These are phyloP conservation scores for Fonsecaea erecta DNA, from an alignment of 2,329 filamentous ascomycete species.

Conservation along the genomic window DNA sequence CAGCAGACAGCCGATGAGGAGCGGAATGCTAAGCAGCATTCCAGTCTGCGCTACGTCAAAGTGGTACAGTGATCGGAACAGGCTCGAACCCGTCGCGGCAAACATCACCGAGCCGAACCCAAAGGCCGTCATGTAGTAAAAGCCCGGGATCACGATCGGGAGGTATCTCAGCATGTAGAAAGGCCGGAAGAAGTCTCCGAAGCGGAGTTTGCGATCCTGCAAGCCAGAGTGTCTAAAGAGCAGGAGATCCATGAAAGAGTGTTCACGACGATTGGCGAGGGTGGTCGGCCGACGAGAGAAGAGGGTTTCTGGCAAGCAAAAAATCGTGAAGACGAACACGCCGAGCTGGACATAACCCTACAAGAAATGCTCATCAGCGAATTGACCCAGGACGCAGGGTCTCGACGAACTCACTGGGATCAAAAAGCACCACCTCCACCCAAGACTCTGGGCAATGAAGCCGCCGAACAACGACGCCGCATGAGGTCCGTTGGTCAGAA, in stretches of 20 bases:
- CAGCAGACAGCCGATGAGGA: constrained; percentile 37
- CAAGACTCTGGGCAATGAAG: constrained; percentile 35
- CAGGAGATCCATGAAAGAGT: constrained; percentile 21
- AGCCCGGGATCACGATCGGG: constrained; percentile 36
- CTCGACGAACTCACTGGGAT: constrained; percentile 24
- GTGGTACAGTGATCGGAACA: constrained; percentile 37
- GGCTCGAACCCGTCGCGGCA: constrained; percentile 37
- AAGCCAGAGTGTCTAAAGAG: constrained; percentile 19
- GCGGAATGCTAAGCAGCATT: constrained; percentile 37
- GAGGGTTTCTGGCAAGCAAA: constrained; percentile 31
- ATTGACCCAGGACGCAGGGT: background rate
- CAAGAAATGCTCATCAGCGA: background rate
- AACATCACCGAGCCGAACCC: constrained; percentile 39
- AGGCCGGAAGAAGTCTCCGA: constrained; percentile 37
- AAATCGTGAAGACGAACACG: constrained; percentile 29
- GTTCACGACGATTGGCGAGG: constrained; percentile 7
- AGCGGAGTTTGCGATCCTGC: constrained; percentile 23
- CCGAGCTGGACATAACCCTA: constrained; percentile 31
- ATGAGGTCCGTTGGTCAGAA: constrained; percentile 39
- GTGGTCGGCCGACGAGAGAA: constrained; percentile 24
- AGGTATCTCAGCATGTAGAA: constrained; percentile 40
- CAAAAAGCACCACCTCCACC: constrained; percentile 35
- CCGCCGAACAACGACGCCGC: constrained; percentile 36
- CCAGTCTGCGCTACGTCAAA: constrained; percentile 38
- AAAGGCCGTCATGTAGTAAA: constrained; percentile 40